Conservation (phyloP, 2,329 filamentous ascomycete species). For the Fusarium fujikuroi region DNA sequence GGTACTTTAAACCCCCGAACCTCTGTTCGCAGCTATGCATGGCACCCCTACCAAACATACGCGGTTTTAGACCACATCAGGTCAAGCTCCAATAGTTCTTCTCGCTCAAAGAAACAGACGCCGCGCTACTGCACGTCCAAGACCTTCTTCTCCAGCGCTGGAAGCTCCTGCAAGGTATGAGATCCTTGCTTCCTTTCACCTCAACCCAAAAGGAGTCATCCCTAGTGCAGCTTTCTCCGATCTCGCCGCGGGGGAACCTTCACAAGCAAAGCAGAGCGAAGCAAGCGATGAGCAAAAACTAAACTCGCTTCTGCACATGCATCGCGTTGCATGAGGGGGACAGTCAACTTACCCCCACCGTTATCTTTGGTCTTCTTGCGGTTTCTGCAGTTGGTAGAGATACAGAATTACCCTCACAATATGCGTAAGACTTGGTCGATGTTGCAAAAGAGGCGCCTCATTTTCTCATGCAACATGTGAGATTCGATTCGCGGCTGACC, state of each 20-base stretch:
- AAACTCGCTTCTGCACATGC: conserved; percentile 14
- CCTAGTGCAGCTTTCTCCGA: conserved; percentile 36
- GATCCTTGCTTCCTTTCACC: conserved; percentile 18
- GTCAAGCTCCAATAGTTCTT: conserved; percentile 33
- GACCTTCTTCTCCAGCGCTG: conserved; percentile 42
- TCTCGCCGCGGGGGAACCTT: conserved; percentile 40
- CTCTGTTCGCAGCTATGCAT: conserved; percentile 40
- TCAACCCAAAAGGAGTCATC: conserved; percentile 40
- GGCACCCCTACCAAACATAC: conserved; percentile 10
- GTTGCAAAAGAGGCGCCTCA: conserved; percentile 13
- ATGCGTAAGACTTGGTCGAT: conserved; percentile 38
- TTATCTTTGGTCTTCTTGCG: conserved; percentile 26
- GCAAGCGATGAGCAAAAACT: conserved; percentile 25
- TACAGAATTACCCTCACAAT: conserved; percentile 38
- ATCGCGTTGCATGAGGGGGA: conserved; percentile 25
- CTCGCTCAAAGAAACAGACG: conserved; percentile 13
- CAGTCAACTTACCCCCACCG: conserved; percentile 28
- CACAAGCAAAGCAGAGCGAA: neutral
- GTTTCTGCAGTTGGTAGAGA: conserved; percentile 29
- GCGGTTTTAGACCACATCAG: conserved; percentile 34
- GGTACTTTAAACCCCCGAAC: neutral
- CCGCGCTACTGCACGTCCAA: conserved; percentile 39
- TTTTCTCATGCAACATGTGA: conserved; percentile 18
- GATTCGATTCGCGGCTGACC: conserved; percentile 20
- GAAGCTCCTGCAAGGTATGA: conserved; percentile 37